Percentiles rank a stretch among this genome's conserved stretches.
Evolutionary conservation across 257 asterid genomes (phyloP).

Genomic region (Salvia splendens): DNA sequence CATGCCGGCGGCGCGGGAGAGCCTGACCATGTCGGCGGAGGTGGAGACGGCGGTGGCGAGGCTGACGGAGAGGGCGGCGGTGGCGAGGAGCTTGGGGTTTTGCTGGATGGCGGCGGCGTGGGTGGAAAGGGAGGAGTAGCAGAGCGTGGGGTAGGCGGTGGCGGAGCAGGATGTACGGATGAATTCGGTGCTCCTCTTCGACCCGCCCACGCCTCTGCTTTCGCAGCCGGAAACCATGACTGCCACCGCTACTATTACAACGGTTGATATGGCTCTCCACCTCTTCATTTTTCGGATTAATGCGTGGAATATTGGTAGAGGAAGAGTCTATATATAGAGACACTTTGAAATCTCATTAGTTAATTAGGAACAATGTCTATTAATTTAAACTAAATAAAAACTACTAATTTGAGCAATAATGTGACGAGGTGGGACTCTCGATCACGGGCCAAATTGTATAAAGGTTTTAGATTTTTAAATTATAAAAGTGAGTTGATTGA

Average conservation of each 20-base stretch:
- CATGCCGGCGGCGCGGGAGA: slow-evolving; percentile 45
- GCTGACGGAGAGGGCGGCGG: slow-evolving; percentile 57
- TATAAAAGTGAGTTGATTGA: too few relatives aligned
- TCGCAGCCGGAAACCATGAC: slow-evolving; percentile 26
- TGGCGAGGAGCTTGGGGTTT: slow-evolving; percentile 56
- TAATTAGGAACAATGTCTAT: too few relatives aligned
- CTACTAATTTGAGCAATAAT: too few relatives aligned
- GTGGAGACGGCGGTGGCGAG: slow-evolving; percentile 47
- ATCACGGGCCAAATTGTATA: too few relatives aligned
- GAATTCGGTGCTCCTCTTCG: slow-evolving; percentile 41
- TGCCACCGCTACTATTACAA: slow-evolving; percentile 25
- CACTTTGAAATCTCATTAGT: too few relatives aligned
- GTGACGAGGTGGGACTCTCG: too few relatives aligned
- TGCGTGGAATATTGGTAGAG: slow-evolving; percentile 5
- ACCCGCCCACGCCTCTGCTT: slow-evolving; percentile 32
- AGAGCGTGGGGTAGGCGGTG: slow-evolving; percentile 67
- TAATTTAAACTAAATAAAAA: too few relatives aligned
- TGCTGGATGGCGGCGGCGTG: slow-evolving; percentile 49
- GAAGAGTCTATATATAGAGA: neutral
- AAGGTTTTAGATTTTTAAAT: too few relatives aligned
- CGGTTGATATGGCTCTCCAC: slow-evolving; percentile 30
- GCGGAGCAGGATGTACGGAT: slow-evolving; percentile 60
- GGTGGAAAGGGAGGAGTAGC: slow-evolving; percentile 59
- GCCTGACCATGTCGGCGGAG: slow-evolving; percentile 41
- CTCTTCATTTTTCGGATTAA: slow-evolving; percentile 23